Base-by-base conservation (phyloP, 2,329 filamentous ascomycete genomes). In the Gyromitra esculenta region DNA sequence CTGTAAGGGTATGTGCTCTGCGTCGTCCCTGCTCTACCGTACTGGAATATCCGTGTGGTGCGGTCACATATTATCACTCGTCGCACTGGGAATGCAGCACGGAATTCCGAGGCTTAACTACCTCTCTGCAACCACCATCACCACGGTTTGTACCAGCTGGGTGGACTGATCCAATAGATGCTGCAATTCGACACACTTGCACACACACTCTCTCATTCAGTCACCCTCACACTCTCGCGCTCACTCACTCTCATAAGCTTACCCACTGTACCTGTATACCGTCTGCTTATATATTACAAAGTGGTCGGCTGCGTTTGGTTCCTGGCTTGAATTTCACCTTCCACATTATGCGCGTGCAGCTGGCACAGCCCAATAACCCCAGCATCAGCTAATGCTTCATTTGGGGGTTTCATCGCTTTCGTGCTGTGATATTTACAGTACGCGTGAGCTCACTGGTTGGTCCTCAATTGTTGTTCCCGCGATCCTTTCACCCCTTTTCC, bases 401-500 rank as follows among this genome's bases (percentile, higher is more conserved):
- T 15, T 13, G 43, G 43, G 43, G 9, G 8, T 45, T 9, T 45
- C 43, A 5, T 45, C 43, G 43, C 15, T 15, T 45, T 45, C 15
- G 15, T 25, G 50, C 25, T 54, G 50, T 54, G 50, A 25, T 54
- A 54, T 54, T 31, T 45, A 45, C 43, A 31, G 25, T 31, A 31
- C 25, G 25, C 25, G 25, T 31, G 25, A 31, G 25, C 15, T 50
- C 45, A n/a, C n/a, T 50, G 45, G 15, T 50, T 50, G 45, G 45
- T 7, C 18, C 45, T 43, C 5, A 13, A 43, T 43, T 25, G 43
- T 73, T 73, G 43, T 31, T 18, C 35, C 69, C 69, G 60, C 59
- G 45, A 64, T 39, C n/a, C 50, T 57, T 54, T 21, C 50, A 25
- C 59, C 43, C 37, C 31, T 52, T 62, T 54, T 52, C 35, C 71